Base-by-base conservation (phyloP, 768 basidiomycete genomes). In the Boletus reticuloceps region DNA sequence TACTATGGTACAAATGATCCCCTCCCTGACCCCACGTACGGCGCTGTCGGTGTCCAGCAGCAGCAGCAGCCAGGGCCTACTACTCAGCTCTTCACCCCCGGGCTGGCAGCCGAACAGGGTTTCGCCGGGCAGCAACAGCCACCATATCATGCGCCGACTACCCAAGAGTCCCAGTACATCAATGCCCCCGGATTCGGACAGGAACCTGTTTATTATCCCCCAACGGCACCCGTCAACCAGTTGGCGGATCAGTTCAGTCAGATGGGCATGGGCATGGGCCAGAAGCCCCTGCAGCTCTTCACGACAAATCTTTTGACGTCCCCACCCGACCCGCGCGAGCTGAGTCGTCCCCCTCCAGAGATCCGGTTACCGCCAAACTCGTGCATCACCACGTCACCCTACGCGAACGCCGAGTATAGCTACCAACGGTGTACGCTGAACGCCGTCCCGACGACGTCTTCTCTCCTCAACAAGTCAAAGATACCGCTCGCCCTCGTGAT, bases 341-440 rank as follows among this genome's bases (percentile, higher is more conserved):
- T 99, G 43, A 76, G 82, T 41, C 77, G 80, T 34, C 86, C 88
- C 0, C 94, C 95, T 1, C 97, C 97, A 5, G 91, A 93, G 56
- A 95, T 96, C 54, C 80, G 88, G 22, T 78, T 98, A 3, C 95
- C 96, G 2, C 88, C 93, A 11, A 89, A 89, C 58, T 83, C 92
- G 6, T 88, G 82, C 59, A 77, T 94, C 49, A 88, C 91, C 6
- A 85, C 85, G 14, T 85, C 86, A 31, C 90, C 88, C 1, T 77
- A 75, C 17, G 89, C 91, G 36, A 94, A 94, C 62, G 88, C 94
- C 14, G 89, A 98, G 69, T 80, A 86, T 32, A 94, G 90, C 14
- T 98, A 98, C 73, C 91, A 95, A 74, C 86, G 97, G 46, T 85
- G 79, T 58, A 99, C 97, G 1, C 67, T 98, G 54, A 96, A 95